phyloP scores from a whole-genome alignment of 2,329 filamentous ascomycete genomes.

The Geosmithia flava region DNA sequence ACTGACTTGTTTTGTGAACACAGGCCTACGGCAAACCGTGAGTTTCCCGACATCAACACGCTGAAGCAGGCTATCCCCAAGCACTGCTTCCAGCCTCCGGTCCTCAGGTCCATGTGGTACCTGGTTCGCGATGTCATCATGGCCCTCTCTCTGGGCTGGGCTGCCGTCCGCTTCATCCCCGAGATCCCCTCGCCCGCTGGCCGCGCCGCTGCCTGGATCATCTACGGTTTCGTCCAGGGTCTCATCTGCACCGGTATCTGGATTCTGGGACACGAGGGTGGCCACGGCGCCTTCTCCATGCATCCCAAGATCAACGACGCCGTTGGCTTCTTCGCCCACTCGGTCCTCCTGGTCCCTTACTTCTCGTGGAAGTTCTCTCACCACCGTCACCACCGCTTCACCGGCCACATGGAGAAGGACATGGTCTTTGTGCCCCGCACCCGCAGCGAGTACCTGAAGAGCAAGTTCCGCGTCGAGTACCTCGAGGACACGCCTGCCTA shows the following conservation, averaged over 20 bases:
- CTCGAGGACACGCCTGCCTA: slow-evolving; percentile 50
- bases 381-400: slow-evolving; percentile 56
- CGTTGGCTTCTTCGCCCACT: slow-evolving; percentile 54
- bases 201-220: slow-evolving; percentile 37
- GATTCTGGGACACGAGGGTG: slow-evolving; percentile 61
- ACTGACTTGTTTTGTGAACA: background rate
- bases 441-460: slow-evolving; percentile 19
- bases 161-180: slow-evolving; percentile 41
- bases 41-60: slow-evolving; percentile 34
- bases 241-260: slow-evolving; percentile 56
- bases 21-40: background rate
- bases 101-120: slow-evolving; percentile 38
- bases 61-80: slow-evolving; percentile 42
- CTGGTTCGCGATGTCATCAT: slow-evolving; percentile 42
- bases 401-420: slow-evolving; percentile 56
- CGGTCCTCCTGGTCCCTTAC: slow-evolving; percentile 53
- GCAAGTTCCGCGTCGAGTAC: slow-evolving; percentile 20
- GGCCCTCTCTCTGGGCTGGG: slow-evolving; percentile 33
- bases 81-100: slow-evolving; percentile 48
- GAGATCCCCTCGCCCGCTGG: slow-evolving; percentile 28
- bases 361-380: slow-evolving; percentile 65
- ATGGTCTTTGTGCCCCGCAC: slow-evolving; percentile 49
- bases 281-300: slow-evolving; percentile 55
- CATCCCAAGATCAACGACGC: slow-evolving; percentile 44
- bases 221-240: slow-evolving; percentile 53